Percentiles rank a stretch among this genome's conserved stretches.
Evolutionary conservation across 345 rosid genomes (phyloP).

Genomic region (Pugionium dolabratum): DNA sequence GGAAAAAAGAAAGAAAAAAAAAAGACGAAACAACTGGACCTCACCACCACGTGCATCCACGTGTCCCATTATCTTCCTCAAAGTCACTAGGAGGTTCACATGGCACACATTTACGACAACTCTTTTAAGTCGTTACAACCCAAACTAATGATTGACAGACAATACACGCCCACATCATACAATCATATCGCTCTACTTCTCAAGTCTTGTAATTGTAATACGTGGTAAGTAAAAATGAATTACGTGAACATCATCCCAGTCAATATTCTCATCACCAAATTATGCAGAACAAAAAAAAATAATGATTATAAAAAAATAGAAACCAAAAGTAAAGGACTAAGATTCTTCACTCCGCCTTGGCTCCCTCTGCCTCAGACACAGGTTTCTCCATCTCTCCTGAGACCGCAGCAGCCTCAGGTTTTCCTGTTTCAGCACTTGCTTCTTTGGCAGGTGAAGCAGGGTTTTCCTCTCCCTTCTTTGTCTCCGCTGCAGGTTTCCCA

Average conservation of each 20-base stretch:
- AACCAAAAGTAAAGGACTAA: conserved; percentile 25
- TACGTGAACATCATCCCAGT: conserved; percentile 33
- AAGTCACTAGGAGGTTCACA: conserved; percentile 26
- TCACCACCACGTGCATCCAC: conserved; percentile 28
- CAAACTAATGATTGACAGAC: not conserved
- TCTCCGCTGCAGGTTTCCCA: conserved; percentile 37
- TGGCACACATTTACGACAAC: not conserved
- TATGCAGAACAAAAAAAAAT: conserved; percentile 27
- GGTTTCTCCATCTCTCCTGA: conserved; percentile 40
- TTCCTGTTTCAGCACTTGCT: conserved; percentile 41
- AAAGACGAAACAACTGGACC: conserved; percentile 38
- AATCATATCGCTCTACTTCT: conserved; percentile 9
- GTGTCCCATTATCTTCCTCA: conserved; percentile 23
- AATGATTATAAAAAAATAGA: not conserved
- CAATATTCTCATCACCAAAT: conserved; percentile 31
- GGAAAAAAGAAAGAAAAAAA: not conserved
- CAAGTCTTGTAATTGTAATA: conserved; percentile 25
- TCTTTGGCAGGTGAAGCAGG: conserved; percentile 47
- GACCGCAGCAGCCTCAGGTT: conserved; percentile 41
- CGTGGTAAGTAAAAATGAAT: conserved; percentile 18
- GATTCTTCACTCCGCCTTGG: conserved; percentile 32
- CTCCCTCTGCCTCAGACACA: conserved; percentile 44
- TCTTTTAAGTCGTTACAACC: not conserved
- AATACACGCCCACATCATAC: conserved; percentile 16
- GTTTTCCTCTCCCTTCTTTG: conserved; percentile 40